Evolutionary conservation across 345 rosid genomes (phyloP).

Genomic region (Bruguiera sexangula): DNA sequence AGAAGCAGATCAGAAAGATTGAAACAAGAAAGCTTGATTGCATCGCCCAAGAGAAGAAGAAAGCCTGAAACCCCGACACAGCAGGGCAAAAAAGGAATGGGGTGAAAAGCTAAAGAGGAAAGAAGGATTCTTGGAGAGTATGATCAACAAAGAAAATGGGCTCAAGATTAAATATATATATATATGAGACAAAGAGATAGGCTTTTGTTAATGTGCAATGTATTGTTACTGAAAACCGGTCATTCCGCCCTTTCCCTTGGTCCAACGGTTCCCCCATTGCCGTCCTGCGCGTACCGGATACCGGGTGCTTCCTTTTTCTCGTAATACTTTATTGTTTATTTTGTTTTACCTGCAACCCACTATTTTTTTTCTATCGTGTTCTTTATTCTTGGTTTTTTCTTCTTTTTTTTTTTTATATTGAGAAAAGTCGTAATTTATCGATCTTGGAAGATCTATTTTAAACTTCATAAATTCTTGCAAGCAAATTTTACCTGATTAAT

Average conservation of each 20-base stretch:
- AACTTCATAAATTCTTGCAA: too few species aligned
- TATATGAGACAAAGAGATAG: constrained; percentile 31
- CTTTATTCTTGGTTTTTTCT: too few species aligned
- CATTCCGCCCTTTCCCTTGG: constrained; percentile 11
- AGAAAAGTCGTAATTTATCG: too few species aligned
- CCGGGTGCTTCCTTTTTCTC: background rate
- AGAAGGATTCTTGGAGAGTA: background rate
- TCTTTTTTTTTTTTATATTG: too few species aligned
- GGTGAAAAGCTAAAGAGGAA: constrained; percentile 1
- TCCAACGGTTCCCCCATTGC: constrained; percentile 14
- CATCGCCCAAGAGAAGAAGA: constrained; percentile 24
- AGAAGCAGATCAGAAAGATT: constrained; percentile 16
- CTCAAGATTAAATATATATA: background rate
- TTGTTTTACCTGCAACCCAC: background rate
- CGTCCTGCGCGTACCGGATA: constrained; percentile 10
- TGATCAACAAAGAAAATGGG: background rate
- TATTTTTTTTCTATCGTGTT: too few species aligned
- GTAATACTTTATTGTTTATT: background rate
- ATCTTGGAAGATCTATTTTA: too few species aligned
- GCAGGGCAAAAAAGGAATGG: constrained; percentile 47
- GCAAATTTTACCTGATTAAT: too few species aligned
- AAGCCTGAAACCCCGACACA: constrained; percentile 40
- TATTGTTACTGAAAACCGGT: constrained; percentile 30
- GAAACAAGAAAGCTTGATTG: constrained; percentile 32
- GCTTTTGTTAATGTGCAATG: constrained; percentile 41